Percentiles rank a stretch among this genome's conserved stretches.
These are phyloP conservation scores for Leucoagaricus sp. DNA, from an alignment of 1,284 basidiomycete species.

Conservation along the genomic window DNA sequence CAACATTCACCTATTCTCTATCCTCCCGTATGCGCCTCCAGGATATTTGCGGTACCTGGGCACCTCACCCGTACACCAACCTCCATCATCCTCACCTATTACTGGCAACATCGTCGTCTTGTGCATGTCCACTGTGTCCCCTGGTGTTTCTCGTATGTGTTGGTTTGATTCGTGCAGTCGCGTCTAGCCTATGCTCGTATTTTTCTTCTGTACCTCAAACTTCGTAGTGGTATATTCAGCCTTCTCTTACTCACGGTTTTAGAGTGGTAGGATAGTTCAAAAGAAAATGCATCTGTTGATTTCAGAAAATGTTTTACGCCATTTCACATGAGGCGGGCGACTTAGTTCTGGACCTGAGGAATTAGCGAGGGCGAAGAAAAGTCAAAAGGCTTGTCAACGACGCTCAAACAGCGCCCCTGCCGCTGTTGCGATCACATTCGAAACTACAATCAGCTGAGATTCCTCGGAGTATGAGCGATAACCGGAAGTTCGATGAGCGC, in stretches of 20 bases:
- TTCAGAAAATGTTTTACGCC: background rate
- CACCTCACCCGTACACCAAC: background rate
- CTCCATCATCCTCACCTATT: background rate
- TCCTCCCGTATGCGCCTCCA: background rate
- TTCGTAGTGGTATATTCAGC: background rate
- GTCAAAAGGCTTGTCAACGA: too few species aligned
- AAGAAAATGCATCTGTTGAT: too few species aligned
- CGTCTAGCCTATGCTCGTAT: background rate
- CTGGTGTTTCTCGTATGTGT: slow-evolving; percentile 3
- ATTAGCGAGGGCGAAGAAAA: too few species aligned
- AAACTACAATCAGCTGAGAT: too few species aligned
- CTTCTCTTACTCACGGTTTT: background rate
- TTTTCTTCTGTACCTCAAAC: background rate
- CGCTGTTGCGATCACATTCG: too few species aligned
- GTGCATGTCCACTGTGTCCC: background rate
- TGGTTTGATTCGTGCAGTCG: background rate
- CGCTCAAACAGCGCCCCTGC: too few species aligned
- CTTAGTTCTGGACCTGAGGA: too few species aligned
- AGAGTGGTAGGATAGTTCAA: background rate
- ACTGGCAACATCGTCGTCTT: background rate
- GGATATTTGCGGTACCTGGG: background rate
- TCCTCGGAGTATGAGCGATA: too few species aligned
- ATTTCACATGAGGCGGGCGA: background rate
- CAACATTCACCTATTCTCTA: too few species aligned
- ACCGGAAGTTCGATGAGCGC: too few species aligned